Conservation (phyloP, 2,329 filamentous ascomycete genomes). For the Colletotrichum graminicola region DNA sequence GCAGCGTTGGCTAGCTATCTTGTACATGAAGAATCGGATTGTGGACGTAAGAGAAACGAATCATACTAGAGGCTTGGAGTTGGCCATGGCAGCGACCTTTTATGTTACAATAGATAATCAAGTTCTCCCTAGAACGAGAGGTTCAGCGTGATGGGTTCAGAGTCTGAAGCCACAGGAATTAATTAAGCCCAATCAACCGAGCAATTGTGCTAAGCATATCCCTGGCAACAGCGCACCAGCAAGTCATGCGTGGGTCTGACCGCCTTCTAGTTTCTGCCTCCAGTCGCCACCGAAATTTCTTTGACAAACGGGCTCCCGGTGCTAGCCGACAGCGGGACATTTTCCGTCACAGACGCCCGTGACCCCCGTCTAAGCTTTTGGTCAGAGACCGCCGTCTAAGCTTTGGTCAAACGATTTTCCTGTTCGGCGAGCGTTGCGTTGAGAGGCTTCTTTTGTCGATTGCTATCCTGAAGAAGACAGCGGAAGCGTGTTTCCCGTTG, state of each 20-base stretch:
- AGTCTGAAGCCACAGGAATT: constrained; percentile 18
- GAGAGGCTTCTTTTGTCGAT: constrained; percentile 3
- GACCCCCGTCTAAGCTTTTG: constrained; percentile 14
- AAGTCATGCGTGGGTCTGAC: constrained; percentile 37
- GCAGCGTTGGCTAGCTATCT: constrained; percentile 16
- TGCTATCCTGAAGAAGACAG: constrained; percentile 3
- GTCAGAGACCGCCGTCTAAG: constrained; percentile 16
- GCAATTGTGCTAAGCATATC: constrained; percentile 35
- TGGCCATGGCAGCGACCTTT: constrained; percentile 23
- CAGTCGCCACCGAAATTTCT: constrained; percentile 37
- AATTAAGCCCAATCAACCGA: constrained; percentile 20
- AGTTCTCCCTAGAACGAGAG: constrained; percentile 3
- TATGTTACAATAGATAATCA: constrained; percentile 34
- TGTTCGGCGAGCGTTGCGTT: constrained; percentile 22
- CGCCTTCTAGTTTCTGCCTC: constrained; percentile 36
- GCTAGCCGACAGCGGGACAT: constrained; percentile 36
- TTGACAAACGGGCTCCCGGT: constrained; percentile 21
- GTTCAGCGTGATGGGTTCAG: background rate
- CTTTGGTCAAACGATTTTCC: constrained; percentile 14
- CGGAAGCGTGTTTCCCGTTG: constrained; percentile 1
- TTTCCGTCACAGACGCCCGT: constrained; percentile 19
- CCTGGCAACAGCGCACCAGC: constrained; percentile 22
- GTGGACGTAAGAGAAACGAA: constrained; percentile 27
- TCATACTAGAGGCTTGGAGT: constrained; percentile 18
- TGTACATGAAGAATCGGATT: constrained; percentile 31